Evolutionary conservation across 495 filamentous ascomycete genomes (phyloP).

Genomic region (Acidiella bohemica): DNA sequence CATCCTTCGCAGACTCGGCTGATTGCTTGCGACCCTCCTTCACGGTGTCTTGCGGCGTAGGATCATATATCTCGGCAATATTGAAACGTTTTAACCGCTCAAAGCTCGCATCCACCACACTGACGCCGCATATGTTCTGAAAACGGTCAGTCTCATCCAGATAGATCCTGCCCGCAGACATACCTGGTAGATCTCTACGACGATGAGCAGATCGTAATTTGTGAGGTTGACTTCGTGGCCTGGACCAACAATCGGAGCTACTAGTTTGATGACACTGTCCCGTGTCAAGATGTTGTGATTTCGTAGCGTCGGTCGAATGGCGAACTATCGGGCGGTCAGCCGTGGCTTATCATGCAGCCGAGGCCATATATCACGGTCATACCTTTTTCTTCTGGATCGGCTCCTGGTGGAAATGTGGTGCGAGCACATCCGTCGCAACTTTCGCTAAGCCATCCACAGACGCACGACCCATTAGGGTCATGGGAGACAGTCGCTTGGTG

Average conservation of each 20-base stretch:
- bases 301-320: conserved; percentile 73
- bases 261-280: conserved; percentile 60
- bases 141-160: conserved; percentile 5
- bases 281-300: conserved; percentile 64
- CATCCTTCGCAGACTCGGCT: too few species aligned
- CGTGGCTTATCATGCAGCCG: background rate
- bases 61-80: conserved; percentile 50
- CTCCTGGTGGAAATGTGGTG: conserved; percentile 50
- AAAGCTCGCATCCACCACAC: conserved; percentile 56
- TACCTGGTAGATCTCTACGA: conserved; percentile 85
- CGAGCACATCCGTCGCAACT: conserved; percentile 56
- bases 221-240: conserved; percentile 73
- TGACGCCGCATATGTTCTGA: conserved; percentile 68
- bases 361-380: too few species aligned
- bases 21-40: conserved; percentile 1
- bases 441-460: conserved; percentile 60
- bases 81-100: conserved; percentile 60
- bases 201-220: conserved; percentile 67
- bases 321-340: conserved; percentile 45
- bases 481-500: conserved; percentile 73
- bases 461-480: conserved; percentile 62
- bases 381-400: conserved; percentile 8
- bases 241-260: conserved; percentile 54
- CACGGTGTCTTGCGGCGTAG: conserved; percentile 26
- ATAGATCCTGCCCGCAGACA: conserved; percentile 21